Evolutionary conservation across 768 basidiomycete species (phyloP), one percentile per base, ranked within the genome.

Genomic region (Tephrocybe sp.): DNA sequence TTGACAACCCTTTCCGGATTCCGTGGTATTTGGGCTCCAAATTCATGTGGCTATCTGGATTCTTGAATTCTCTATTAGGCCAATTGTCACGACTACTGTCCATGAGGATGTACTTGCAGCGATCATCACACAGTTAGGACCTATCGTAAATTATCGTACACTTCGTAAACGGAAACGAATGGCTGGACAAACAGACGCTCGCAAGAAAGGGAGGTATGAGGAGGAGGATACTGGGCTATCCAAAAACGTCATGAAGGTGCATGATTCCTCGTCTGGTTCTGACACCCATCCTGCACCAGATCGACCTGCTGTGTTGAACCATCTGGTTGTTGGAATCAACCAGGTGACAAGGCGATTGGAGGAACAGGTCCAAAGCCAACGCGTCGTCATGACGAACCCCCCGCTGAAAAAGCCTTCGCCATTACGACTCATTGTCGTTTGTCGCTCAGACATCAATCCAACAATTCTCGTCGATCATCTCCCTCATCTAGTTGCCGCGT

Each of bases 291-390:
- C 16, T 15, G 24, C 47, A 9, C 53, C 56, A 42, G 49, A 50
- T 41, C 45, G 40, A 10, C 82, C 82, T 2, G 31, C 55, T 3
- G 61, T 84, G 25, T 62, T 80, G 18, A 55, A 67, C 9, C 78
- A 84, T 61, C 50, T 86, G 27, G 63, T 72, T 9, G 60, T 84
- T 40, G 91, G 91, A n/a, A 84, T 93, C 52, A 94, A 93, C 58
- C 72, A 81, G 58, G 86, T 93, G 12, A 91, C 91, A 1, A 84
- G 79, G 62, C 71, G 73, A 23, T 72, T 94, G 11, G 91, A 94
- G 64, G 55, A 41, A 1, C 81, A 87, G 57, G 68, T 79, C 13
- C 65, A 63, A 15, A 50, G 53, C 42, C 57, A 61, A 47, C 70
- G 62, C 52, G 58, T 52, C 47, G 64, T 66, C 62, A 53, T 59